These are phyloP conservation scores for Saccharomycopsis microspora DNA, from an alignment of 805 yeast genomes.

Conservation along the genomic window DNA sequence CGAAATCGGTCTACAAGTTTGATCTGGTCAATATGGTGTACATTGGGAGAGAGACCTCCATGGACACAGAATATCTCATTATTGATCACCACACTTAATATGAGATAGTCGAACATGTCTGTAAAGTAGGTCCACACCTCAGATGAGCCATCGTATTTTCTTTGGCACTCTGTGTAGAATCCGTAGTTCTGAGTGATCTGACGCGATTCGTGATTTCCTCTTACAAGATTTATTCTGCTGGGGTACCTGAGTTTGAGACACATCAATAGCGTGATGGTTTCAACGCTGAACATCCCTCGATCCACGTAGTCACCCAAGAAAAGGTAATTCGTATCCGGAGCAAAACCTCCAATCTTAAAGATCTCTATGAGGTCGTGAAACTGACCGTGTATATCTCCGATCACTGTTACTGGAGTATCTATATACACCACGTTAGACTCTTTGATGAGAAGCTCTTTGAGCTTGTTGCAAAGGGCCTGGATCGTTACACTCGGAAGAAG, in stretches of 20 bases:
- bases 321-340: slow-evolving; percentile 88
- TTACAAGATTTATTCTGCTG: slow-evolving; percentile 59
- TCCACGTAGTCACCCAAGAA: slow-evolving; percentile 96
- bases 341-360: slow-evolving; percentile 84
- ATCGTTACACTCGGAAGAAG: slow-evolving; percentile 62
- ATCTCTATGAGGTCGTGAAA: slow-evolving; percentile 89
- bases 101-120: slow-evolving; percentile 84
- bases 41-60: slow-evolving; percentile 93
- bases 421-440: slow-evolving; percentile 85
- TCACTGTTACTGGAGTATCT: slow-evolving; percentile 82
- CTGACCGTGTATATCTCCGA: slow-evolving; percentile 97
- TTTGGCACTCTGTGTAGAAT: slow-evolving; percentile 85
- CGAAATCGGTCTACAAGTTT: slow-evolving; percentile 80
- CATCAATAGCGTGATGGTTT: slow-evolving; percentile 76
- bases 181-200: slow-evolving; percentile 97
- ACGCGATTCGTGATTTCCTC: slow-evolving; percentile 96
- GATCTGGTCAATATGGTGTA: slow-evolving; percentile 89
- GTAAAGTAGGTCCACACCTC: slow-evolving; percentile 85
- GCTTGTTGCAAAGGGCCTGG: slow-evolving; percentile 62
- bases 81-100: slow-evolving; percentile 83
- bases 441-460: slow-evolving; percentile 67
- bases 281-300: slow-evolving; percentile 87
- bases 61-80: slow-evolving; percentile 88
- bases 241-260: slow-evolving; percentile 86
- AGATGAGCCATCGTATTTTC: slow-evolving; percentile 67